Evolutionary conservation across 2,329 filamentous ascomycete species (phyloP), one percentile per base, ranked within the genome.

Genomic region (Epichloe festucae): DNA sequence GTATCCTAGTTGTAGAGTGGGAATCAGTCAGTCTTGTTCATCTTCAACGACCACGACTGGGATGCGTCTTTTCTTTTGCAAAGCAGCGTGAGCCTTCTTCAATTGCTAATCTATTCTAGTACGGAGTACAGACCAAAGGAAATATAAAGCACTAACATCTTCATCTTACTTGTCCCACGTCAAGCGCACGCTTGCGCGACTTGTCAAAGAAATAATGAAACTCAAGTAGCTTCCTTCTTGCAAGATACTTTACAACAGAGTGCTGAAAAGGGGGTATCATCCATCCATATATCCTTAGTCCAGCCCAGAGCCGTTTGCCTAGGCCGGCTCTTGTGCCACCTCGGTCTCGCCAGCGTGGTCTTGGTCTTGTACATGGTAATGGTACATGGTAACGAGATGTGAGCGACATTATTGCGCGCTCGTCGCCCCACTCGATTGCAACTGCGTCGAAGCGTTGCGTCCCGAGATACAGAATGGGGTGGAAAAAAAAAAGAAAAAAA

Each of bases 211-310:
- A n/a, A 17, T 4, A 15, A 44, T 15, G 8, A 42, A 34, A 38
- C 21, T 40, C 49, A 47, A 42, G 15, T 27, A 42, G 43, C 44
- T 40, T 51, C 19, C 23, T 54, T 53, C 49, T 53, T 50, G 49
- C 45, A 38, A 14, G 23, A 56, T 49, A 54, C 62, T 60, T 52
- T 63, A 56, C 60, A 63, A 59, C 62, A 49, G 27, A 47, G n/a
- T 47, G 17, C 43, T 51, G 50, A 55, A 42, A 52, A 52, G n/a
- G 46, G 23, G 60, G 63, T 65, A 64, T 66, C 63, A 58, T 66
- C 56, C 62, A 59, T 59, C 34, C 56, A 58, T 46, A 54, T 52
- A 52, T 62, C 57, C 58, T 60, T 59, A 64, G 63, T 60, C 61
- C 63, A 60, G 63, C 61, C 63, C 60, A 62, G 60, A 58, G 57